Evolutionary conservation across 768 basidiomycete species (phyloP).

Genomic region (Tylopilus vinaceipallidus): DNA sequence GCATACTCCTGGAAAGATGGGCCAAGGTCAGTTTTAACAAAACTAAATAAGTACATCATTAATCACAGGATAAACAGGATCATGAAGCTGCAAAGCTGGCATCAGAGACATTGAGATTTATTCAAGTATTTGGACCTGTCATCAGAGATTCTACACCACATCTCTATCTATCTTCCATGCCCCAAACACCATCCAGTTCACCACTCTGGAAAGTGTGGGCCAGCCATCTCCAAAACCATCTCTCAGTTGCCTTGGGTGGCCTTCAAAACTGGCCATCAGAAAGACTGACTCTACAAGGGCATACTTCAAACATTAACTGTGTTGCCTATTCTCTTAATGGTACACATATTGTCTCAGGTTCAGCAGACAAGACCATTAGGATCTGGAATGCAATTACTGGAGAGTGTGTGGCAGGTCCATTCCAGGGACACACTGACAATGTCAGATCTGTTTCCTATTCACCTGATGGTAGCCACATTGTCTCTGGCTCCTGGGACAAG

Average conservation of each 20-base stretch:
- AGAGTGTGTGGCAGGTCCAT: constrained; percentile 3
- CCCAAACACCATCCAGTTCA: constrained; percentile 31
- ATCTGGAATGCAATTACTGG: constrained; percentile 10
- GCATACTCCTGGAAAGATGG: background rate
- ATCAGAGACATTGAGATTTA: constrained; percentile 29
- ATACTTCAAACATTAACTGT: too few relatives aligned
- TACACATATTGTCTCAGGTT: too few relatives aligned
- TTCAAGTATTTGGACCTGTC: constrained; percentile 28
- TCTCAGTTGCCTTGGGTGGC: constrained; percentile 9
- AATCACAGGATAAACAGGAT: background rate
- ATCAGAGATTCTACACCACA: constrained; percentile 35
- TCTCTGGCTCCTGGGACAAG: too few relatives aligned
- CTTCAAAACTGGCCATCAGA: constrained; percentile 16
- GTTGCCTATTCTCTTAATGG: too few relatives aligned
- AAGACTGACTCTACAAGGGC: constrained; percentile 12
- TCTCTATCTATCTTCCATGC: constrained; percentile 39
- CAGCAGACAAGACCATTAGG: constrained; percentile 12
- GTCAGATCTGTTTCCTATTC: too few relatives aligned
- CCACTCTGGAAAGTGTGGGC: constrained; percentile 24
- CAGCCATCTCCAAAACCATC: constrained; percentile 16
- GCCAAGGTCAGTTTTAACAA: background rate
- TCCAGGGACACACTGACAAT: background rate
- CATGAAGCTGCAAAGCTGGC: background rate
- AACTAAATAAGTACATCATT: background rate
- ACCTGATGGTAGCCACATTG: too few relatives aligned